A percentile compares a stretch with the other conserved stretches of the same genome.
These are phyloP conservation scores for Sugiyamaella xylanicola DNA, from an alignment of 1,139 yeast genomes.

Conservation along the genomic window DNA sequence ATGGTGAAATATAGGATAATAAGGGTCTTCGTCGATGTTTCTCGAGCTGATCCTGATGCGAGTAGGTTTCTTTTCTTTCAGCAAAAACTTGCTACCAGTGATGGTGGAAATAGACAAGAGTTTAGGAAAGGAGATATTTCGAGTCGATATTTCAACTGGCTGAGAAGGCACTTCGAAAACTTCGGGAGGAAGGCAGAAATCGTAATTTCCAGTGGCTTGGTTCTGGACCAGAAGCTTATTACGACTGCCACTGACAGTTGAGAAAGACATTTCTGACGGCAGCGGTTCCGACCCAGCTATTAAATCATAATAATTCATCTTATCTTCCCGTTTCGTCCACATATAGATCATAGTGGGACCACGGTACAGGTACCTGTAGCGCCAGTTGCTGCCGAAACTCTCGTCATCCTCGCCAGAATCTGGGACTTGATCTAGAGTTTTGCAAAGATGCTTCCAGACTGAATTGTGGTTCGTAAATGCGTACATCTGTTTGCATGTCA, in stretches of 20 bases:
- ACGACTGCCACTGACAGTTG: background rate
- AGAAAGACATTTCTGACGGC: background rate
- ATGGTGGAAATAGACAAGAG: conserved; percentile 13
- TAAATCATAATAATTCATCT: conserved; percentile 3
- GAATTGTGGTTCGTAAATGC: conserved; percentile 14
- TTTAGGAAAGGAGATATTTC: conserved; percentile 15
- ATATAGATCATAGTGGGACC: conserved; percentile 12
- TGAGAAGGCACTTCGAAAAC: conserved; percentile 16
- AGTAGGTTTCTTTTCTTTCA: conserved; percentile 17
- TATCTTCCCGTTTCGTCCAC: conserved; percentile 16
- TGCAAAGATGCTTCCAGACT: conserved; percentile 15
- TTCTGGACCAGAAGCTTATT: conserved; percentile 5
- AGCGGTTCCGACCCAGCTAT: background rate
- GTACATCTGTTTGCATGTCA: conserved; percentile 12
- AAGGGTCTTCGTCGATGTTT: conserved; percentile 14
- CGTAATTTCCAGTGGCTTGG: conserved; percentile 3
- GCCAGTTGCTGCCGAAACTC: conserved; percentile 12
- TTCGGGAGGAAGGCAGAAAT: conserved; percentile 11
- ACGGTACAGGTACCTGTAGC: conserved; percentile 11
- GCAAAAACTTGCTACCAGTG: conserved; percentile 7
- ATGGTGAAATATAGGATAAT: conserved; percentile 17
- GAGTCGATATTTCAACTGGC: conserved; percentile 13
- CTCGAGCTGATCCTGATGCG: conserved; percentile 7
- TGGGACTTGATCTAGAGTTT: conserved; percentile 3
- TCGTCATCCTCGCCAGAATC: conserved; percentile 15